A percentile compares a stretch with the other conserved stretches of the same genome.
Evolutionary conservation across 1,284 basidiomycete genomes (phyloP).

Genomic region (Apiotrichum domesticum): DNA sequence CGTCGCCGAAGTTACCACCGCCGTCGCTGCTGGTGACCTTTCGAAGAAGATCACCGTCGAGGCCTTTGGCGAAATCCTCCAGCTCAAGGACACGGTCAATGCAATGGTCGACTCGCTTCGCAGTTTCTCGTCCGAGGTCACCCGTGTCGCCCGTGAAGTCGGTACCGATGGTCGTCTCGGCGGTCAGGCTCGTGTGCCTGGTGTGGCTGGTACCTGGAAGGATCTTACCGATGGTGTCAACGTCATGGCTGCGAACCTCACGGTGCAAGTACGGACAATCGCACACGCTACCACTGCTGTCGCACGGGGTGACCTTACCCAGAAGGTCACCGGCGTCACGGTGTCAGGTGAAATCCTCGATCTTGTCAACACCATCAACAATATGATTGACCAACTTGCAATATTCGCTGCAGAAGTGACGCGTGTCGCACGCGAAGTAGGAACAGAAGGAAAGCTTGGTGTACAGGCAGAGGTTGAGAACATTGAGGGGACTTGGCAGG

Average conservation of each 20-base stretch:
- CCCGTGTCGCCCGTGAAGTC: constrained; percentile 78
- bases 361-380: constrained; percentile 72
- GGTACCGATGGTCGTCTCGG: constrained; percentile 93
- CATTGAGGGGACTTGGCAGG: constrained; percentile 96
- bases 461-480: constrained; percentile 96
- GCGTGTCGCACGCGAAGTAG: constrained; percentile 90
- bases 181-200: constrained; percentile 81
- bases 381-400: constrained; percentile 92
- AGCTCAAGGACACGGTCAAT: constrained; percentile 58
- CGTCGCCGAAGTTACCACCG: constrained; percentile 96
- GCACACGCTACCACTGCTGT: constrained; percentile 94
- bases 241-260: constrained; percentile 61
- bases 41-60: constrained; percentile 87
- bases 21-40: constrained; percentile 88
- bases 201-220: constrained; percentile 89
- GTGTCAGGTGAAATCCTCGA: constrained; percentile 94
- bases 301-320: constrained; percentile 84
- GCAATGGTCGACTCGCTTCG: constrained; percentile 45
- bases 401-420: constrained; percentile 93
- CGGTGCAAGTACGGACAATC: constrained; percentile 90
- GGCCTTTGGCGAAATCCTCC: constrained; percentile 93
- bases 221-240: constrained; percentile 93
- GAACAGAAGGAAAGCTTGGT: constrained; percentile 92
- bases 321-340: constrained; percentile 86
- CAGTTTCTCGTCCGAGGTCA: constrained; percentile 60